These are phyloP conservation scores for Talaromyces funiculosus DNA, from an alignment of 2,329 filamentous ascomycete genomes.

Conservation along the genomic window DNA sequence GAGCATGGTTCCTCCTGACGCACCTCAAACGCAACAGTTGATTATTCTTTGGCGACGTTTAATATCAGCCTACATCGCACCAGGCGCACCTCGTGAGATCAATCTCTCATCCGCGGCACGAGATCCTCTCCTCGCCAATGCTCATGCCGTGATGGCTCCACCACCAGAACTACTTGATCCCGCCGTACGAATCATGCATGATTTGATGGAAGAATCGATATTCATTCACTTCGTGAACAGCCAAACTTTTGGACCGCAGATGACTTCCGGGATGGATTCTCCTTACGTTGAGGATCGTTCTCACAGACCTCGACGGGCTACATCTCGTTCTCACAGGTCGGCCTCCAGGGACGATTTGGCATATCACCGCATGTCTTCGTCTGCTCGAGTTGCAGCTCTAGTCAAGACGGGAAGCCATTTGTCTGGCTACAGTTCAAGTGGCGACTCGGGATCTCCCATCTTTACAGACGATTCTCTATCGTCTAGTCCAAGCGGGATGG, in stretches of 20 bases:
- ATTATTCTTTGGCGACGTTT: slow-evolving; percentile 81
- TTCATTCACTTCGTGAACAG: slow-evolving; percentile 84
- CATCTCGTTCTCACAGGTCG: slow-evolving; percentile 13
- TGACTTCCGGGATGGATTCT: slow-evolving; percentile 42
- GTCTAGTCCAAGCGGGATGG: slow-evolving; percentile 36
- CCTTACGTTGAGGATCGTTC: slow-evolving; percentile 32
- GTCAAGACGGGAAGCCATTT: slow-evolving; percentile 31
- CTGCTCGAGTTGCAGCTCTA: slow-evolving; percentile 24
- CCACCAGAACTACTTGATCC: slow-evolving; percentile 73
- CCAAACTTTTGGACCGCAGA: slow-evolving; percentile 45
- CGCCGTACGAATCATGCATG: slow-evolving; percentile 82
- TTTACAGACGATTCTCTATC: slow-evolving; percentile 44
- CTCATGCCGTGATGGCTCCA: slow-evolving; percentile 55
- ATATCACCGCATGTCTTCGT: slow-evolving; percentile 19
- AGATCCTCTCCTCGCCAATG: slow-evolving; percentile 66
- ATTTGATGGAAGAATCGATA: slow-evolving; percentile 96
- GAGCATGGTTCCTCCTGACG: slow-evolving; percentile 45
- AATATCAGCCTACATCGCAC: slow-evolving; percentile 82
- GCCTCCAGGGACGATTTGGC: slow-evolving; percentile 25
- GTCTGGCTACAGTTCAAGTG: slow-evolving; percentile 34
- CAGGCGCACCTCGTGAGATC: slow-evolving; percentile 78
- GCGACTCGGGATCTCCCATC: slow-evolving; percentile 32
- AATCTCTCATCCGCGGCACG: slow-evolving; percentile 84
- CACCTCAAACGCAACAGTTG: slow-evolving; percentile 61
- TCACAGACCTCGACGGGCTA: slow-evolving; percentile 11